Evolutionary conservation across 2,329 filamentous ascomycete species (phyloP), one percentile per base, ranked within the genome.

Genomic region (Colletotrichum sp.): DNA sequence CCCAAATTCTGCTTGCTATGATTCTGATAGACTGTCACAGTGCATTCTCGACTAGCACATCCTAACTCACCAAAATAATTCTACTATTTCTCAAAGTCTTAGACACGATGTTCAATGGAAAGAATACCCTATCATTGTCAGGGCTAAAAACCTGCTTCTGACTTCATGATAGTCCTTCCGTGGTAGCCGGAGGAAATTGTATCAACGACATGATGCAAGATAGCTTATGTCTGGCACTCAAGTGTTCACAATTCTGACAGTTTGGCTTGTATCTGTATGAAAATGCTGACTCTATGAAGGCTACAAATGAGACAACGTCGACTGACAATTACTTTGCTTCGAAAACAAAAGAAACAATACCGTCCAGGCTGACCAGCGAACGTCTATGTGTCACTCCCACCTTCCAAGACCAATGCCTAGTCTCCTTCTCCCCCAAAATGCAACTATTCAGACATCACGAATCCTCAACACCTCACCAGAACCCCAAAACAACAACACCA

Each of bases 401-500:
- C 24, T 16, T 9, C 24, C 4, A 6, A 30, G 3, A 18, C 65
- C 18, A 10, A 28, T 1, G 3, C 3, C 2, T 43, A 1, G 2
- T 7, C n/a, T 13, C 10, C 43, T 21, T 7, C 43, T 2, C 3
- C 6, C 21, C 5, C 4, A 0, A 8, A 3, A 18, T n/a, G 4
- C 43, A 36, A 28, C 9, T 28, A 24, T 36, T n/a, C 26, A 16
- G 9, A 21, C 21, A 16, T 16, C 32, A 26, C 26, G 26, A 26
- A 26, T 26, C 26, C 26, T 26, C 26, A 26, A 26, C 26, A 26
- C 26, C 26, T 26, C 55, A 72, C 36, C 43, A 68, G 24, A 72
- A 32, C 4, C 55, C 57, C 69, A 75, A 10, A 18, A 39, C 34
- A 9, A 73, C 26, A 16, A 55, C 69, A 16, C 55, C 70, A 16